Conservation (phyloP, 208 protist genomes). For the Leishmania gerbilli region DNA sequence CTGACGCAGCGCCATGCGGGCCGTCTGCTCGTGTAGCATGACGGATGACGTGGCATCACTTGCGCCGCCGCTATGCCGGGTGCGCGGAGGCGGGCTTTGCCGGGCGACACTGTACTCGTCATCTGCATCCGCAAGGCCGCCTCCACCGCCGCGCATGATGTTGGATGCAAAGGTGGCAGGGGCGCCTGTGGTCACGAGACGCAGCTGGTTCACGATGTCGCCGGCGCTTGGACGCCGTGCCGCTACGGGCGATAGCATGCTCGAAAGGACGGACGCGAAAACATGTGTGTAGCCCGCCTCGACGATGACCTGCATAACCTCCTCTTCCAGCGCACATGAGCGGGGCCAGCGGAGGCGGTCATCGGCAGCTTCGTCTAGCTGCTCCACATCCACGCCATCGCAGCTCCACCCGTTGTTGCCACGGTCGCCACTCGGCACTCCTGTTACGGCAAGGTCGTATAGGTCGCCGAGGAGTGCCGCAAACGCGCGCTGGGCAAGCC, state of each 20-base stretch:
- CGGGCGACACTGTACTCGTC: not conserved
- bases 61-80: not conserved
- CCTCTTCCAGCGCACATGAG: conserved; percentile 29
- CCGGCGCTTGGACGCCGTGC: conserved; percentile 29
- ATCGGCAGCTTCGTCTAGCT: conserved; percentile 4
- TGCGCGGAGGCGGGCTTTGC: not conserved
- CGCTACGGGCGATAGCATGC: conserved; percentile 32
- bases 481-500: conserved; percentile 22
- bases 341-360: conserved; percentile 25
- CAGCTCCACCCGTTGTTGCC: not conserved
- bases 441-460: conserved; percentile 8
- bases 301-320: not conserved
- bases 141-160: not conserved
- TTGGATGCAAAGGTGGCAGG: not conserved
- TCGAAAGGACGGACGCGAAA: conserved; percentile 18
- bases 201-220: conserved; percentile 23
- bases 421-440: not conserved
- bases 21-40: conserved; percentile 20
- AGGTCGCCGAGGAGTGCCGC: conserved; percentile 28
- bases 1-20: conserved; percentile 23
- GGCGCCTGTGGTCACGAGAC: conserved; percentile 2
- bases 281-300: conserved; percentile 21
- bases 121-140: not conserved
- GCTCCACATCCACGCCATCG: not conserved
- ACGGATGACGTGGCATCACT: conserved; percentile 8